Conservation (phyloP, 2,329 filamentous ascomycete species). For the Colletotrichum viniferum region DNA sequence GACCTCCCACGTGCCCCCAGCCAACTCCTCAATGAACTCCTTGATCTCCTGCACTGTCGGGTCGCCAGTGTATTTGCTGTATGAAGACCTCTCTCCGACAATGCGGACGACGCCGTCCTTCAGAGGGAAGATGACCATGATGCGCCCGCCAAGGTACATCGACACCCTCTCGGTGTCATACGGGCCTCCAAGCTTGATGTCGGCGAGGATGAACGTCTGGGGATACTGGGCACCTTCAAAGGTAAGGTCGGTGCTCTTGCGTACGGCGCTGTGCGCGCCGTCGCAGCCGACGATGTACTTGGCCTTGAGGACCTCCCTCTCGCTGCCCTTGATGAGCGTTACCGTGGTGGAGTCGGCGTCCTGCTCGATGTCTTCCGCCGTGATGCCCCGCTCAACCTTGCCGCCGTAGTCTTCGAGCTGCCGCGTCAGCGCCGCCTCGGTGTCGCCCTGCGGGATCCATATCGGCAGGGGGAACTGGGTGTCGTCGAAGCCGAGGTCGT, state of each 20-base stretch:
- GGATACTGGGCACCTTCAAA: slow-evolving; percentile 47
- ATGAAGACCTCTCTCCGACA: slow-evolving; percentile 22
- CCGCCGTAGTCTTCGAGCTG: slow-evolving; percentile 29
- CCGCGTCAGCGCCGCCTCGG: slow-evolving; percentile 35
- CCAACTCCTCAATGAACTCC: slow-evolving; percentile 29
- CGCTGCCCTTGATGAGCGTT: slow-evolving; percentile 23
- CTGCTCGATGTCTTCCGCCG: slow-evolving; percentile 32
- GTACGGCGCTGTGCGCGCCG: slow-evolving; percentile 48
- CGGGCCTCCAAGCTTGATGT: slow-evolving; percentile 33
- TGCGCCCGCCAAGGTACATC: slow-evolving; percentile 34
- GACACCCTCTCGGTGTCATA: slow-evolving; percentile 18
- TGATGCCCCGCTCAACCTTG: slow-evolving; percentile 31
- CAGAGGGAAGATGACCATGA: slow-evolving; percentile 41
- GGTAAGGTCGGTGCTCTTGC: slow-evolving; percentile 38
- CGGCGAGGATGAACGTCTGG: slow-evolving; percentile 48
- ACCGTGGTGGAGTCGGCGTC: slow-evolving; percentile 32
- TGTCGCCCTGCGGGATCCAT: slow-evolving; percentile 37
- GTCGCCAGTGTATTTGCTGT: not conserved
- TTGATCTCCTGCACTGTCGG: slow-evolving; percentile 21
- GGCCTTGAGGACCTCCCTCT: slow-evolving; percentile 32
- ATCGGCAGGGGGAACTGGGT: slow-evolving; percentile 34
- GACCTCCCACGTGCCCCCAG: slow-evolving; percentile 30
- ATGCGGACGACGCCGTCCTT: slow-evolving; percentile 30
- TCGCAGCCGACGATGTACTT: slow-evolving; percentile 53
- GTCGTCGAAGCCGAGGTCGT: slow-evolving; percentile 31